Conservation (phyloP, 495 filamentous ascomycete species). For the Chaetomium cochliodes region DNA sequence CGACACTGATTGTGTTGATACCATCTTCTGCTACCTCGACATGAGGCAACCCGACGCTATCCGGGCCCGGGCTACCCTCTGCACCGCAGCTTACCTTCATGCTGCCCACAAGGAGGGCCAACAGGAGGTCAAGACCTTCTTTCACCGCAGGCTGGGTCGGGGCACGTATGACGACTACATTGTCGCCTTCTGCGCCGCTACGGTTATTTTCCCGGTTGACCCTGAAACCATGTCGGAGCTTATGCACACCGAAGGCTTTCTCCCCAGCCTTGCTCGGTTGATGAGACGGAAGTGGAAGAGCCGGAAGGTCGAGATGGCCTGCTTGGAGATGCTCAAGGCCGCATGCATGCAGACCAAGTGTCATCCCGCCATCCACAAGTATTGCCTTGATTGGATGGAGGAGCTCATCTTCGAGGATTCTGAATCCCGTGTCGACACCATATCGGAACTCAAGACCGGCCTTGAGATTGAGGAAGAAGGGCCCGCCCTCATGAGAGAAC, state of each 20-base stretch:
- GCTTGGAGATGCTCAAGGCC: constrained; percentile 83
- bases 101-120: constrained; percentile 66
- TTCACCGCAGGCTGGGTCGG: constrained; percentile 50
- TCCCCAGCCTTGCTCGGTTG: constrained; percentile 64
- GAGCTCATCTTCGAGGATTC: constrained; percentile 68
- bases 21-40: constrained; percentile 74
- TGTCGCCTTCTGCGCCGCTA: constrained; percentile 83
- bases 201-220: constrained; percentile 80
- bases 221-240: constrained; percentile 66
- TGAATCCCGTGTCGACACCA: constrained; percentile 56
- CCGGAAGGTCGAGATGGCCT: constrained; percentile 73
- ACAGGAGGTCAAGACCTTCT: constrained; percentile 63
- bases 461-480: constrained; percentile 38
- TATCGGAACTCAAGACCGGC: constrained; percentile 39
- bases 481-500: constrained; percentile 48
- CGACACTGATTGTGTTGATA: constrained; percentile 75
- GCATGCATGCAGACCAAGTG: constrained; percentile 81
- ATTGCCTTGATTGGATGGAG: constrained; percentile 80
- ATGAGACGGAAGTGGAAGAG: constrained; percentile 73
- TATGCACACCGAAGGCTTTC: constrained; percentile 83
- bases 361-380: constrained; percentile 72
- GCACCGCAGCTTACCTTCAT: constrained; percentile 76
- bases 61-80: constrained; percentile 71
- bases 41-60: constrained; percentile 66
- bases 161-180: constrained; percentile 60